Percentiles rank a stretch among this genome's conserved stretches.
Evolutionary conservation across 2,329 filamentous ascomycete species (phyloP).

Genomic region (Endoconidiophora laricicola): DNA sequence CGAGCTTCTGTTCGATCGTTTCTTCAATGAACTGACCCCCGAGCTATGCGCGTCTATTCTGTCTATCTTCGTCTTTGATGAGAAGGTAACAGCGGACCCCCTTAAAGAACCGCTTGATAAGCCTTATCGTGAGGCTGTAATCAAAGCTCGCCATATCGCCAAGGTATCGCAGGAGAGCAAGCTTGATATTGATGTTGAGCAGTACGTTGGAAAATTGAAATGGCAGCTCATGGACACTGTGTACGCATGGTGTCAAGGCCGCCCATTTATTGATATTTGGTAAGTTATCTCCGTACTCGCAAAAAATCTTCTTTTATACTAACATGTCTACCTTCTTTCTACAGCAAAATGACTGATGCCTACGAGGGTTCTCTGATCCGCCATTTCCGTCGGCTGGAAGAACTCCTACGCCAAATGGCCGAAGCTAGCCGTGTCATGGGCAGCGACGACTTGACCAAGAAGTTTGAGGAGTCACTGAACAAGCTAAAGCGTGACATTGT

Average conservation of each 20-base stretch:
- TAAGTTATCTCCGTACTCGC: constrained; percentile 32
- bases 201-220: constrained; percentile 80
- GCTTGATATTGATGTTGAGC: constrained; percentile 82
- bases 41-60: constrained; percentile 76
- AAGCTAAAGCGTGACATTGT: constrained; percentile 91
- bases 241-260: constrained; percentile 76
- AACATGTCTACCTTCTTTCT: constrained; percentile 7
- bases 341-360: constrained; percentile 94
- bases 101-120: constrained; percentile 75
- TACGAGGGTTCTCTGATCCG: constrained; percentile 95
- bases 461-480: constrained; percentile 72
- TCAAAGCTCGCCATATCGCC: constrained; percentile 72
- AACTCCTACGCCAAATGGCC: constrained; percentile 84
- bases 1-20: constrained; percentile 87
- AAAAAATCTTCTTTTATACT: not conserved
- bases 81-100: constrained; percentile 66
- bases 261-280: constrained; percentile 88
- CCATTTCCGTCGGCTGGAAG: constrained; percentile 86
- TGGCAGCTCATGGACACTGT: constrained; percentile 96
- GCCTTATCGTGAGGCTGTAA: constrained; percentile 71
- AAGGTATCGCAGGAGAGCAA: constrained; percentile 94
- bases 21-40: constrained; percentile 89
- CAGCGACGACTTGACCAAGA: constrained; percentile 78
- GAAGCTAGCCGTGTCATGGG: constrained; percentile 97
- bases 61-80: constrained; percentile 93